These are phyloP conservation scores for Penicillium maclennaniae DNA, from an alignment of 495 filamentous ascomycete genomes.

Conservation along the genomic window DNA sequence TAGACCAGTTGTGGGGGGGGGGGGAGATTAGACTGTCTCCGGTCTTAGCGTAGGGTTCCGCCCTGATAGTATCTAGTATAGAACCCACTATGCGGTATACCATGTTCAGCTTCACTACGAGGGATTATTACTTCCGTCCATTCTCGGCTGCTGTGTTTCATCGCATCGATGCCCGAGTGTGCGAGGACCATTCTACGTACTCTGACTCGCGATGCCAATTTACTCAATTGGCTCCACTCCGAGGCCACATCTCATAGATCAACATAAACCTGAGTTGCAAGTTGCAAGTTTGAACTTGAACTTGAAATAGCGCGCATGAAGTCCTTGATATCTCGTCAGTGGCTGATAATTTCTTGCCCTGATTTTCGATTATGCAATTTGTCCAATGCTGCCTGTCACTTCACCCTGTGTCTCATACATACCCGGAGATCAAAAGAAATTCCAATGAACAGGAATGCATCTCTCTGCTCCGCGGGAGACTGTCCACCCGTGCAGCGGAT, in stretches of 20 bases:
- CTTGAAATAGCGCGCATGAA: neutral
- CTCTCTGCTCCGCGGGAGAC: slow-evolving; percentile 15
- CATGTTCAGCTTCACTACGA: neutral
- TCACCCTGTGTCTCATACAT: slow-evolving; percentile 18
- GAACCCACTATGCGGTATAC: neutral
- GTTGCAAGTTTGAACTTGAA: neutral
- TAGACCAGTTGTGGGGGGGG: neutral
- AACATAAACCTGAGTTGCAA: neutral
- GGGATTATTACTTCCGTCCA: neutral
- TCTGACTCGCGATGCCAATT: neutral
- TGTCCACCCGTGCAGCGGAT: slow-evolving; percentile 22
- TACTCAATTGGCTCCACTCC: neutral
- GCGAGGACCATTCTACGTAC: neutral
- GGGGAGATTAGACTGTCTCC: too few relatives aligned
- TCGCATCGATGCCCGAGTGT: neutral
- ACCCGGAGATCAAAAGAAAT: slow-evolving; percentile 23
- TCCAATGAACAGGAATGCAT: slow-evolving; percentile 29
- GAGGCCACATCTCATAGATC: neutral
- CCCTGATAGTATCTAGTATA: neutral
- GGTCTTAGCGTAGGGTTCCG: too few relatives aligned
- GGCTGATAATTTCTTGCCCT: neutral
- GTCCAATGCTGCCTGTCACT: neutral
- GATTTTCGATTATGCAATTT: neutral
- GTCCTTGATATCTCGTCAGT: neutral
- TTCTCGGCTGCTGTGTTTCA: too few relatives aligned